Conservation (phyloP, 2,329 filamentous ascomycete species). For the Cladobotryum protrusum region DNA sequence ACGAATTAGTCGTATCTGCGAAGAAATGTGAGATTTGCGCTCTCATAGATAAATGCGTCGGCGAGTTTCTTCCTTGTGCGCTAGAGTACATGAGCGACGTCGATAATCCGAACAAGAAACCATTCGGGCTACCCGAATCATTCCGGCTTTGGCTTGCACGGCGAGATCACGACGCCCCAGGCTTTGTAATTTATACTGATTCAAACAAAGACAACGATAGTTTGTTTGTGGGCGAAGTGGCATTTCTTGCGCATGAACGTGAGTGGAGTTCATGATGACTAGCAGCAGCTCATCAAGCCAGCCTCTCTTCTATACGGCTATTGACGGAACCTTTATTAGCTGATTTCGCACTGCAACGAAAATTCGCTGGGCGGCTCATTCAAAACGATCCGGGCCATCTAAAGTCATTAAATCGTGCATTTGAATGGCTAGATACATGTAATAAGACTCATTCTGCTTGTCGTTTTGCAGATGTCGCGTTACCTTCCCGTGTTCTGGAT, state of each 20-base stretch:
- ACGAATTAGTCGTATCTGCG: neutral
- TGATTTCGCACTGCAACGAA: neutral
- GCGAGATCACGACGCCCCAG: neutral
- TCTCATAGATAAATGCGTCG: neutral
- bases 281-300: neutral
- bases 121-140: neutral
- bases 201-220: neutral
- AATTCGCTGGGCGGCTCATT: neutral
- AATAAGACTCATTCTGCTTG: neutral
- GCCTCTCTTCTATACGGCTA: neutral
- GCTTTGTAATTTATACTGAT: neutral
- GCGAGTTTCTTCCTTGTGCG: neutral
- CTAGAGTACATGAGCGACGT: neutral
- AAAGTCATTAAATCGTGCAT: neutral
- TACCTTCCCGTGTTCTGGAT: neutral
- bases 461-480: neutral
- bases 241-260: neutral
- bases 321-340: neutral
- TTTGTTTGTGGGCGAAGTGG: neutral
- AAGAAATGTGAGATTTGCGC: neutral
- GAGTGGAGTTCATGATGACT: neutral
- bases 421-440: neutral
- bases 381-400: no score
- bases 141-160: neutral
- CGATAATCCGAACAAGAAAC: neutral